Base-by-base conservation (phyloP, 768 basidiomycete genomes). In the Russula sp. region DNA sequence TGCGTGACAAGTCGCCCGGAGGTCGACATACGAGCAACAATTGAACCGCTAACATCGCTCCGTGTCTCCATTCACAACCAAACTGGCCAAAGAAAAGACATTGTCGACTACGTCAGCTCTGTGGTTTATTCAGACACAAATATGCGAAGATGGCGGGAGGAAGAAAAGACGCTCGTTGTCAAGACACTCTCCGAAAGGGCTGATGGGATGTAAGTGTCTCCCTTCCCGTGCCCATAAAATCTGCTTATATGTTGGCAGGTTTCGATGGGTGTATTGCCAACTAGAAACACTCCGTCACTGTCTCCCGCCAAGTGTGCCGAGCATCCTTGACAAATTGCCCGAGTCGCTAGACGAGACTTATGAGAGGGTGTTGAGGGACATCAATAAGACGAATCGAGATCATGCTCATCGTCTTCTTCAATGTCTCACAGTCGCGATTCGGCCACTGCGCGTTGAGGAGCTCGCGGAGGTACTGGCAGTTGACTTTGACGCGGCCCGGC, bases 141-240 rank as follows among this genome's bases (percentile, higher is more conserved):
- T 9, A 62, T 63, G 42, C 31, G 7, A n/a, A 62, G 51, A 49
- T 64, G 63, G 61, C 45, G 42, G 9, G 63, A 55, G 3, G 61
- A 64, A 14, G 59, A 62, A 5, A 57, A 22, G 42, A 32, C 34
- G 1, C 10, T 62, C 8, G 63, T 62, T 3, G 44, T 64, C 3
- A 34, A 63, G 8, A 22, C 18, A 6, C 63, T 64, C n/a, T 62
- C 63, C 0, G 39, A 50, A 37, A 42, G 22, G 16, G 59, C 60
- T 0, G 47, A 64, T 27, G 63, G 59, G 7, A 64, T 55, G 63
- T 62, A 6, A 40, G 58, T 11, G 34, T 1, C 1, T 34, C 18
- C 1, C 13, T 40, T 13, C 39, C 27, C 14, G 0, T 20, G 0
- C 0, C 2, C 2, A 13, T 31, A 8, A 27, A 6, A 13, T 6